Evolutionary conservation across 2,329 filamentous ascomycete genomes (phyloP).

Genomic region (Aspergillus sp.): DNA sequence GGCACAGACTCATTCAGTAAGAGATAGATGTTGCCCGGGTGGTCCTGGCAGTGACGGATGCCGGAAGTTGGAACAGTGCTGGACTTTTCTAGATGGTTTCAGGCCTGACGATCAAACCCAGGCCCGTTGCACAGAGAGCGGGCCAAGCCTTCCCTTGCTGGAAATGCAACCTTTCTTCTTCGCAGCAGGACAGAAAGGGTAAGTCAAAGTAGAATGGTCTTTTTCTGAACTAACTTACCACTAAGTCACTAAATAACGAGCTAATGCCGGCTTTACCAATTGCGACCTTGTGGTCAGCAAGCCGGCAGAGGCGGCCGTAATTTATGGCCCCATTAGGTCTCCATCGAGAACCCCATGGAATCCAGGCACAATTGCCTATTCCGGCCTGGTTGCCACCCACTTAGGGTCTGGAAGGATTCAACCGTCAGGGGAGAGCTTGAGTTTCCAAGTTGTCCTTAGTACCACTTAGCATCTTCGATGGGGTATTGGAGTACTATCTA

Average conservation of each 20-base stretch:
- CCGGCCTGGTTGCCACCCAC: background rate
- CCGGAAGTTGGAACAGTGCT: constrained; percentile 8
- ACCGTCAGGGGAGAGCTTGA: constrained; percentile 3
- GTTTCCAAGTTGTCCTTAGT: background rate
- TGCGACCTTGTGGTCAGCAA: background rate
- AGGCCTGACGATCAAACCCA: constrained; percentile 35
- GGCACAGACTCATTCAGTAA: background rate
- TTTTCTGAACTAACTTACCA: background rate
- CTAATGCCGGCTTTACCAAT: no score
- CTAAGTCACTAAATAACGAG: background rate
- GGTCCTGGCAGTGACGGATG: constrained; percentile 3
- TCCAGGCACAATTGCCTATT: constrained; percentile 14
- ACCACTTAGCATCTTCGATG: background rate
- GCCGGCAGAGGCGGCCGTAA: constrained; percentile 3
- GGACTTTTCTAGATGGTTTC: constrained; percentile 37
- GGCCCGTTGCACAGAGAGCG: constrained; percentile 14
- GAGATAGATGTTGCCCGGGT: background rate
- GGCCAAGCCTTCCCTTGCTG: constrained; percentile 13
- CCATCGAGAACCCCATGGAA: constrained; percentile 8
- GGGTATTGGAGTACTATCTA: background rate
- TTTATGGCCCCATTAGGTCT: constrained; percentile 9
- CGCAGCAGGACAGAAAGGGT: background rate
- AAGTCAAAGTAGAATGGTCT: no score
- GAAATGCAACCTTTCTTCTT: background rate
- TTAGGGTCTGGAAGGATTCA: constrained; percentile 8